Conservation (phyloP, 2,329 filamentous ascomycete species). For the Emergomyces africanus region DNA sequence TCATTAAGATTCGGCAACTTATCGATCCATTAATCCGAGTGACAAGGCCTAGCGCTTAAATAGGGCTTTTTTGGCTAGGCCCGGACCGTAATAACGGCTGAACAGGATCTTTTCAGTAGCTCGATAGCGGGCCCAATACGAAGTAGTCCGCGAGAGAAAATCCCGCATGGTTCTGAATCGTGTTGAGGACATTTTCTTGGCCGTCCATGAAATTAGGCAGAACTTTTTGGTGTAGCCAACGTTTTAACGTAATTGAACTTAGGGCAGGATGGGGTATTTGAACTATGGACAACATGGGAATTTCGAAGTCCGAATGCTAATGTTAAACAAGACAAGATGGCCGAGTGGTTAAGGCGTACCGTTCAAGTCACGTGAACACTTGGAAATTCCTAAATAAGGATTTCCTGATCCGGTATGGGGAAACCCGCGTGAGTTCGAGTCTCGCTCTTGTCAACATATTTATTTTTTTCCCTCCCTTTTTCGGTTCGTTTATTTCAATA, state of each 20-base stretch:
- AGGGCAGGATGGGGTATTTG: not conserved
- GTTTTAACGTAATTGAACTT: too few species aligned
- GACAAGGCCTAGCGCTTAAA: not conserved
- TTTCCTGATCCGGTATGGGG: constrained; percentile 2
- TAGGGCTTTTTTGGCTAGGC: not conserved
- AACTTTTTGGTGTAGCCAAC: too few species aligned
- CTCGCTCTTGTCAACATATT: not conserved
- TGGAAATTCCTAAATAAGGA: not conserved
- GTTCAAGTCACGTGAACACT: constrained; percentile 4
- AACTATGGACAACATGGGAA: not conserved
- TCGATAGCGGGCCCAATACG: not conserved
- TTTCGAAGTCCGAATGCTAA: not conserved
- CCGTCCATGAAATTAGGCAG: too few species aligned
- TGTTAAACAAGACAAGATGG: not conserved
- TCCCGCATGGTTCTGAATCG: too few species aligned
- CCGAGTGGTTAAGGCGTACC: constrained; percentile 4
- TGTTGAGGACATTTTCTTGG: too few species aligned
- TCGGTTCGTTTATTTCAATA: too few species aligned
- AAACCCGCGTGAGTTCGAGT: constrained; percentile 4
- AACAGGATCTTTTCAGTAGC: not conserved
- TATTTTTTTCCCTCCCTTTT: not conserved
- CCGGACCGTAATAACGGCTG: not conserved
- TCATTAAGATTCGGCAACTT: not conserved
- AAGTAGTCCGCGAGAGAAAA: too few species aligned
- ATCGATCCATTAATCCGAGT: not conserved